Base-by-base conservation (phyloP, 306 rosid genomes). In the Prinsepia uniflora region DNA sequence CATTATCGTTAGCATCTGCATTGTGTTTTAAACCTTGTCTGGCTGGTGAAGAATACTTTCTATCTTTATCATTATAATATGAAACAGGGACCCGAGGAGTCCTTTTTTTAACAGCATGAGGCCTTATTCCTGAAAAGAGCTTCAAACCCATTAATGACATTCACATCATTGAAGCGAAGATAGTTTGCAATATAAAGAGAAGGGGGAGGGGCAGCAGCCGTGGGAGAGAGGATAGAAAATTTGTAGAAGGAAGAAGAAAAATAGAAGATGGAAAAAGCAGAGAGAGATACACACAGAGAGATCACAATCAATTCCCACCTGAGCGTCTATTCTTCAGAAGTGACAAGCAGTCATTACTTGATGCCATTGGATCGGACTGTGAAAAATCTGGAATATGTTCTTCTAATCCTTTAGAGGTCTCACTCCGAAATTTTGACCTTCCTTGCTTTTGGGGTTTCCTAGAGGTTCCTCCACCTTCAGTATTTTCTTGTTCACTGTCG, bases 41-140 rank as follows among this genome's bases (percentile, higher is more conserved):
- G 20, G 87, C 83, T 24, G 88, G 82, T 70, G 96, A 83, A 84
- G 79, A 71, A 55, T 70, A 39, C 82, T 74, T 88, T 65, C 85
- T 87, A 85, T 89, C 92, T 80, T 85, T 91, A 63, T 84, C 87
- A 45, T 60, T 72, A 62, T 96, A 76, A 82, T 75, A 72, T 60
- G 92, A 81, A 68, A 94, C 87, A 41, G 97, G 96, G 68, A 94
- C 82, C 14, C 97, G 96, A 22, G 97, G 99, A 70, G 99, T 94
- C 81, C 97, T 86, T 80, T 94, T 94, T 57, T 96, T 84, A 78
- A 94, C 99, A 71, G 91, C 95, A 75, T 87, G 99, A 73, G 95
- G 87, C 76, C 78, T 82, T 63, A 89, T 79, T 81, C 99, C 99
- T 94, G 71, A 80, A 63, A 42, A 14, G 43, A 43, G 43, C 34